Conservation (phyloP, 352 stramenopile genomes). For the Pythium sukuiense region DNA sequence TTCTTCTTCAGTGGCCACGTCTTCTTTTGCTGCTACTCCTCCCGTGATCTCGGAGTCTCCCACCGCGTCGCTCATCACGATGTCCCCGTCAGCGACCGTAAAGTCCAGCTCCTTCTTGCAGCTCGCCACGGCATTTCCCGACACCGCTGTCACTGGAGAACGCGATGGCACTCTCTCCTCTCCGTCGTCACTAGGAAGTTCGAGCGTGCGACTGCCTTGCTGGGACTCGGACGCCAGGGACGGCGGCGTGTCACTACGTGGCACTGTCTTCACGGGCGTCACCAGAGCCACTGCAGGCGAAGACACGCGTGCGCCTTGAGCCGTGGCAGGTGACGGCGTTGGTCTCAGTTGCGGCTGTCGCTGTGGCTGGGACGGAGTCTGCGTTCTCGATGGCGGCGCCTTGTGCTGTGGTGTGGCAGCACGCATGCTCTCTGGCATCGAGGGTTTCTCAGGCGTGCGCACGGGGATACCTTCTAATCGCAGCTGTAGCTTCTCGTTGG, state of each 20-base stretch:
- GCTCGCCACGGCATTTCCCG: neutral
- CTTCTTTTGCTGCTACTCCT: neutral
- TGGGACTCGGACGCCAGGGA: slow-evolving; percentile 7
- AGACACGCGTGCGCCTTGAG: neutral
- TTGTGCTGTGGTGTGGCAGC: slow-evolving; percentile 1
- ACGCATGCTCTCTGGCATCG: slow-evolving; percentile 5
- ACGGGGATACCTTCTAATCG: slow-evolving; percentile 51
- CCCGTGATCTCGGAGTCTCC: neutral
- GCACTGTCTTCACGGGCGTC: neutral
- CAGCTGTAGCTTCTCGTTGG: slow-evolving; percentile 65
- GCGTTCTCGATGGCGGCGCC: neutral
- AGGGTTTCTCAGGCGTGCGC: slow-evolving; percentile 29
- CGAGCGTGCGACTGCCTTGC: slow-evolving; percentile 6
- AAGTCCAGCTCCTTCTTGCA: slow-evolving; percentile 31
- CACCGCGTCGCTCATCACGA: neutral
- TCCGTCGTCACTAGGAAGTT: slow-evolving; percentile 7
- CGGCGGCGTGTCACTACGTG: slow-evolving; percentile 16
- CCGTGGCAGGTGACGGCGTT: slow-evolving; percentile 3
- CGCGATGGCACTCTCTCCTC: slow-evolving; percentile 1
- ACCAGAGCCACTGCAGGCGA: neutral
- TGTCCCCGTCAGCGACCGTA: slow-evolving; percentile 6
- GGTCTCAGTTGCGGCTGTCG: neutral
- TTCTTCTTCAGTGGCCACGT: neutral
- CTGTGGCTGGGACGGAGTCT: slow-evolving; percentile 1
- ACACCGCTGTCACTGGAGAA: neutral